Evolutionary conservation across 495 filamentous ascomycete genomes (phyloP).

Genomic region (Neurospora sp.): DNA sequence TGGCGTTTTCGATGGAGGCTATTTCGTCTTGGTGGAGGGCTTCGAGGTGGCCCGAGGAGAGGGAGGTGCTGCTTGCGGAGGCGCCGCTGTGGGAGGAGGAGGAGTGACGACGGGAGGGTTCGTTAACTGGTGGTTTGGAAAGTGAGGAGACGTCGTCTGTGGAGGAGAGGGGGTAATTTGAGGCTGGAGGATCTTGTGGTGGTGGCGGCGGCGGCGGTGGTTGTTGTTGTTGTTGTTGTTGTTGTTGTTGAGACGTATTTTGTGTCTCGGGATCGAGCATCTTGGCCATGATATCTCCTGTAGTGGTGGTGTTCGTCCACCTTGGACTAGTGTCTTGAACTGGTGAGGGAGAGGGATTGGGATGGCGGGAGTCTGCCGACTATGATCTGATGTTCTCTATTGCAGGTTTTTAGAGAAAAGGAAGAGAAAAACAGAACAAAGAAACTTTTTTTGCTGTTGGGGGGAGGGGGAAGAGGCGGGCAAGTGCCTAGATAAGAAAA

Average conservation of each 20-base stretch:
- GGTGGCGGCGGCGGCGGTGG: not conserved
- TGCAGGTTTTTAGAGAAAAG: not conserved
- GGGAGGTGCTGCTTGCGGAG: not conserved
- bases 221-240: not conserved
- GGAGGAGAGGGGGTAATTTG: not conserved
- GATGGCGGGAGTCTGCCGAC: not conserved
- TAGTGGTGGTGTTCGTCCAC: not conserved
- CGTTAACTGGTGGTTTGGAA: not conserved
- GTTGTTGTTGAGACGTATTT: not conserved
- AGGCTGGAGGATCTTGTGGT: not conserved
- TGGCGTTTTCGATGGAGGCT: slow-evolving; percentile 24
- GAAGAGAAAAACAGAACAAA: not conserved
- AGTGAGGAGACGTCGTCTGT: not conserved
- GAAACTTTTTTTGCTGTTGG: not conserved
- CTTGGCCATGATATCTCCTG: not conserved
- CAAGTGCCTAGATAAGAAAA: not conserved
- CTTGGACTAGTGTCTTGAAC: not conserved
- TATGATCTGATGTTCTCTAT: not conserved
- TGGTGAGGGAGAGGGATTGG: not conserved
- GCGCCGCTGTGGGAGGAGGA: not conserved
- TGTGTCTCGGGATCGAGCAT: not conserved
- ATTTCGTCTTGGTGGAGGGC: slow-evolving; percentile 20
- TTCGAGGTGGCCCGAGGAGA: slow-evolving; percentile 12
- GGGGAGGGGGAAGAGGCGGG: not conserved
- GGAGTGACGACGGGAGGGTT: not conserved